A percentile compares a stretch with the other conserved stretches of the same genome.
Conservation (phyloP, 345 rosid species). For the Gossypium mustelinum region DNA sequence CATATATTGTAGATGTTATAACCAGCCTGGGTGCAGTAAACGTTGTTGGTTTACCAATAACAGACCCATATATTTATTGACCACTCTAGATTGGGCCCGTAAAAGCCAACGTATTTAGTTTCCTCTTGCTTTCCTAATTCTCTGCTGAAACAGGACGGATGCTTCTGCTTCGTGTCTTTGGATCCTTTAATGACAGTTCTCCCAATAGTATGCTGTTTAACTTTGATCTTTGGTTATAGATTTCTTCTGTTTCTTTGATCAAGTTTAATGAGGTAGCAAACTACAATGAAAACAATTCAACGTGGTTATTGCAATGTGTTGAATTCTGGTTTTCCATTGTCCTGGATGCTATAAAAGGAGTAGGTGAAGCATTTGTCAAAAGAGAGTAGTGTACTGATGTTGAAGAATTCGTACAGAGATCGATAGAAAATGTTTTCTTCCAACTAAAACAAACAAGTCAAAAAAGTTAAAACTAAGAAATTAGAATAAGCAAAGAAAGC, state of each 20-base stretch:
- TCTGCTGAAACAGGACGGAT: background rate
- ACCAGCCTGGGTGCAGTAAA: background rate
- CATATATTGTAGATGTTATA: background rate
- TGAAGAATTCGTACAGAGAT: too few relatives aligned
- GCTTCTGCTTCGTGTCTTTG: background rate
- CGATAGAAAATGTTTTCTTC: too few relatives aligned
- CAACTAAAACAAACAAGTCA: too few relatives aligned
- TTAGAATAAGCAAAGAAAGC: too few relatives aligned
- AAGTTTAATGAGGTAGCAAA: too few relatives aligned
- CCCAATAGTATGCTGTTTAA: background rate
- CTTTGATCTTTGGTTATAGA: background rate
- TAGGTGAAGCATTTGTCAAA: too few relatives aligned
- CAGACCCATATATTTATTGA: background rate
- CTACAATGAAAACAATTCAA: too few relatives aligned
- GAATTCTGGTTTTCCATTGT: too few relatives aligned
- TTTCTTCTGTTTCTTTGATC: background rate
- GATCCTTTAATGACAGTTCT: background rate
- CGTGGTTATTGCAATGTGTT: too few relatives aligned
- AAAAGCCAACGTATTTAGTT: background rate
- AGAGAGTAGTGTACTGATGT: too few relatives aligned
- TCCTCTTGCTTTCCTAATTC: background rate
- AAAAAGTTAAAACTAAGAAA: too few relatives aligned
- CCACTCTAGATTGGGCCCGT: background rate
- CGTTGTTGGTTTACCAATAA: background rate
- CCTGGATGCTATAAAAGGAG: too few relatives aligned